Percentiles rank a stretch among this genome's conserved stretches.
Conservation (phyloP, 495 filamentous ascomycete species). For the Penicillium fimorum region DNA sequence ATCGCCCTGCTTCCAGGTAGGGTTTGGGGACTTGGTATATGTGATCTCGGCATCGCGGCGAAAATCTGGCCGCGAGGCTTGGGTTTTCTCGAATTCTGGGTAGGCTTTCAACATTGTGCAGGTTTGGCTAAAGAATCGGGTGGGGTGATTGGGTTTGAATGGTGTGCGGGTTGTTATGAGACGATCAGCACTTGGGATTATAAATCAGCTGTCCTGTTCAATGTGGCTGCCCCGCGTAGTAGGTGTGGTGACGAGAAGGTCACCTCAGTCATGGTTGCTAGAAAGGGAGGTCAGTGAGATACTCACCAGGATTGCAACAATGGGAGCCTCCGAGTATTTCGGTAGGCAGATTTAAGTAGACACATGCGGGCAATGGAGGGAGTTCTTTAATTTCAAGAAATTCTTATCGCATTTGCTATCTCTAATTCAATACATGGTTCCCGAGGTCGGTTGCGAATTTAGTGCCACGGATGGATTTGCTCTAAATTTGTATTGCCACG, state of each 20-base stretch:
- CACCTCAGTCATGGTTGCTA: background rate
- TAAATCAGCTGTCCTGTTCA: conserved; percentile 7
- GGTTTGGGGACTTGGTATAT: conserved; percentile 68
- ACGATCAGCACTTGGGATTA: conserved; percentile 8
- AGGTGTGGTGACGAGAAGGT: background rate
- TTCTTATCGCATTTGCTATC: conserved; percentile 6
- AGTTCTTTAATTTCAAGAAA: background rate
- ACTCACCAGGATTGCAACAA: conserved; percentile 8
- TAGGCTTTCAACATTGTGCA: conserved; percentile 29
- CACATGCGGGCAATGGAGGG: conserved; percentile 1
- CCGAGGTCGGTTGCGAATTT: background rate
- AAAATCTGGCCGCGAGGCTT: conserved; percentile 72
- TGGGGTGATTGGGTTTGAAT: background rate
- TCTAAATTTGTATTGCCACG: background rate
- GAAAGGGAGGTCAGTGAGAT: background rate
- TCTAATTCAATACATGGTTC: background rate
- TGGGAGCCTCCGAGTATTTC: background rate
- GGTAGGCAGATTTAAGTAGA: background rate
- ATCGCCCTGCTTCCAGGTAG: conserved; percentile 74
- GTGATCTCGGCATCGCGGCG: conserved; percentile 47
- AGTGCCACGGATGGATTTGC: background rate
- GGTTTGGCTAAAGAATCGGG: conserved; percentile 24
- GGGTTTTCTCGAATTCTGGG: conserved; percentile 72
- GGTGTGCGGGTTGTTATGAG: background rate
- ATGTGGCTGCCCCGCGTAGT: conserved; percentile 1